Percentiles rank a stretch among this genome's conserved stretches.
Evolutionary conservation across 306 rosid species (phyloP).

Genomic region (Benincasa hispida): DNA sequence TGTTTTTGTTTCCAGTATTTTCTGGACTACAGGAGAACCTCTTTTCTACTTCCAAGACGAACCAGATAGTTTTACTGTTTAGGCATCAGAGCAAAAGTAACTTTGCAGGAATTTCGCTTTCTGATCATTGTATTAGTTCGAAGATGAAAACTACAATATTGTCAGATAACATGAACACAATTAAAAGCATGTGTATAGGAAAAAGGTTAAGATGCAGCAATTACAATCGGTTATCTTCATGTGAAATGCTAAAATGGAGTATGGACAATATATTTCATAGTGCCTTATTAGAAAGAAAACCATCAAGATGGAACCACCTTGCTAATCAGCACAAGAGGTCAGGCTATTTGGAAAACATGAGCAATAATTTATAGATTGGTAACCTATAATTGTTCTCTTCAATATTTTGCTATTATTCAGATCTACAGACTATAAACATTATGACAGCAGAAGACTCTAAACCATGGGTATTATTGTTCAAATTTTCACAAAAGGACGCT

Average conservation of each 20-base stretch:
- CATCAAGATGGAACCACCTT: background rate
- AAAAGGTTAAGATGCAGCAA: background rate
- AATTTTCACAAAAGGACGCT: background rate
- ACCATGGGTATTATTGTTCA: background rate
- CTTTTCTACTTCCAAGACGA: background rate
- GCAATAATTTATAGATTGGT: too few species aligned
- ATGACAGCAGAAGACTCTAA: background rate
- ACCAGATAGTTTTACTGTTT: background rate
- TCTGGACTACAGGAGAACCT: background rate
- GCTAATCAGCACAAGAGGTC: too few species aligned
- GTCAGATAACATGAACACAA: background rate
- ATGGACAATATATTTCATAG: background rate
- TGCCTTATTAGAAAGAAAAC: background rate
- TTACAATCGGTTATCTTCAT: background rate
- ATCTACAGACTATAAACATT: background rate
- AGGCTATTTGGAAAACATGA: too few species aligned
- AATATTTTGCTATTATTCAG: background rate
- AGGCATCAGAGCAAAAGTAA: background rate
- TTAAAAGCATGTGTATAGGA: background rate
- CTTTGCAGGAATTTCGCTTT: background rate
- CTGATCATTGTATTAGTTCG: background rate
- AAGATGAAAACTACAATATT: background rate
- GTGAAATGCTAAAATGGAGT: background rate
- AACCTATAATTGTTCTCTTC: background rate
- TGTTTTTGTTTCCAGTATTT: background rate